Evolutionary conservation across 164 flowering plant species (phyloP), one percentile per base, ranked within the genome.

Genomic region (Liriodendron chinense): DNA sequence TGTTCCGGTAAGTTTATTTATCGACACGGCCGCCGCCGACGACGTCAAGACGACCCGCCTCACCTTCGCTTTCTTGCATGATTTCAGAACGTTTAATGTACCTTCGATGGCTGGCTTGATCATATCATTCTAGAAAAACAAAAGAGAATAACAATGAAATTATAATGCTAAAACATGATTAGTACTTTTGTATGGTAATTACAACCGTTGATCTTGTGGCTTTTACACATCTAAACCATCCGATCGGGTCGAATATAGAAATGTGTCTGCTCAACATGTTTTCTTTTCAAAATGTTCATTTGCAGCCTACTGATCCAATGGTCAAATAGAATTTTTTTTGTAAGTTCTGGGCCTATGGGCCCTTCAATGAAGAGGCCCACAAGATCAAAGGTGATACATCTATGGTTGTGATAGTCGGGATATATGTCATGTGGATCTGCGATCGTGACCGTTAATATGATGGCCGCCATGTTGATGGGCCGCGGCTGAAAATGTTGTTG

Each of bases 51-150:
- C 69, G 22, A 92, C 92, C 0, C 94, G 86, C 75, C 85, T 89
- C 65, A 88, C 92, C 76, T 85, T 85, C 1, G 93, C 82, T 75
- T 88, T 89, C 16, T 70, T 78, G 72, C 95, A 91, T 28, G 94
- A 76, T 74, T 81, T 88, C 71, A 92, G 26, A 1, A 92, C 89
- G 71, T 86, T 89, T 12, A 78, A 66, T 2, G 85, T 86, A 56
- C 97, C 97, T 81, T 84, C 76, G 64, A 87, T 77, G 22, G 94
- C 94, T 20, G 95, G 94, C 79, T 90, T 90, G 83, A 91, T 92
- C 94, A 91, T 88, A 77, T 92, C 94, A 76, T 84, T 87, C 94
- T 82, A 13, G 1, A 47, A 47, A 14, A 26, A 12, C 1, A 14
- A 14, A 25, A 12, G n/a, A 28, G 28, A 25, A 18, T 6, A 26